Conservation (phyloP, 2,329 filamentous ascomycete genomes). For the Clarireedia monteithiana region DNA sequence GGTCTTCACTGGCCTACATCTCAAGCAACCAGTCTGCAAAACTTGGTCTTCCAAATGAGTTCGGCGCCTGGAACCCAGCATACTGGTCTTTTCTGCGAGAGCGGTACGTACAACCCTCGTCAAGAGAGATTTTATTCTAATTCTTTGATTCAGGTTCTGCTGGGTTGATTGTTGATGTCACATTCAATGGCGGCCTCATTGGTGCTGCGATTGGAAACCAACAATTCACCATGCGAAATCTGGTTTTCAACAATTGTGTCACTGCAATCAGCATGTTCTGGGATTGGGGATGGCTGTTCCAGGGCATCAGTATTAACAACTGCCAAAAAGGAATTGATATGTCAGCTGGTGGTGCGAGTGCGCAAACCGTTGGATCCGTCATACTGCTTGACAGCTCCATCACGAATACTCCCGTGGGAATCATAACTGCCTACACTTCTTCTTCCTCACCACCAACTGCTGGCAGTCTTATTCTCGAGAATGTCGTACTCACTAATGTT, state of each 20-base stretch:
- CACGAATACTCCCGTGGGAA: conserved; percentile 40
- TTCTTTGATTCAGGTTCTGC: conserved; percentile 35
- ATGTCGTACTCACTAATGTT: conserved; percentile 69
- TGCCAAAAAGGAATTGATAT: conserved; percentile 46
- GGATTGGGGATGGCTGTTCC: conserved; percentile 52
- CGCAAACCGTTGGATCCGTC: conserved; percentile 46
- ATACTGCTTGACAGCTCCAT: conserved; percentile 49
- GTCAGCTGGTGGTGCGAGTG: conserved; percentile 32
- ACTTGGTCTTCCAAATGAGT: conserved; percentile 51
- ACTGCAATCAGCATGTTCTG: background rate
- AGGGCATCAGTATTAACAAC: conserved; percentile 43
- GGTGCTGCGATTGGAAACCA: conserved; percentile 56
- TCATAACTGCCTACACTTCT: conserved; percentile 41
- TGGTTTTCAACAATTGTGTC: conserved; percentile 34
- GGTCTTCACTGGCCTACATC: conserved; percentile 47
- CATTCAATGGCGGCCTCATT: conserved; percentile 52
- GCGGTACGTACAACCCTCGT: conserved; percentile 28
- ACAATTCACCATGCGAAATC: conserved; percentile 53
- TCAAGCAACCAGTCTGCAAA: conserved; percentile 52
- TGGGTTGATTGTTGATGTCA: conserved; percentile 51
- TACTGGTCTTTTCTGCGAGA: conserved; percentile 44
- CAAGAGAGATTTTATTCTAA: conserved; percentile 27
- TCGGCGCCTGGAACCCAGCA: conserved; percentile 38
- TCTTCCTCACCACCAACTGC: conserved; percentile 55
- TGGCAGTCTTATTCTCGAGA: conserved; percentile 75